Base-by-base conservation (phyloP, 495 filamentous ascomycete genomes). In the Neurospora tetraspora region DNA sequence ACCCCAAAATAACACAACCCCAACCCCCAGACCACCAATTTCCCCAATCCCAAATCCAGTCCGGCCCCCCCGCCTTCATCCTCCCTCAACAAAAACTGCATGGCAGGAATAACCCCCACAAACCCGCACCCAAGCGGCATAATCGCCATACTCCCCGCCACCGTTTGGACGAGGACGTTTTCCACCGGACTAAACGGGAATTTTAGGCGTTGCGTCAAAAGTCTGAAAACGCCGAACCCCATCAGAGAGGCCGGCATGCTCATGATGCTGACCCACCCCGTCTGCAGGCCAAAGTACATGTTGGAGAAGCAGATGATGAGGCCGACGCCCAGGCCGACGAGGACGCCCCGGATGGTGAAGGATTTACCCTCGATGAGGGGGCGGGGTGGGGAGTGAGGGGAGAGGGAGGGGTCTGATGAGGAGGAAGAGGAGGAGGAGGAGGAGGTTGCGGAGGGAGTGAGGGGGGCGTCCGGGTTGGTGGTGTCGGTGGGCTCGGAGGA, bases 111-210 rank as follows among this genome's bases (percentile, higher is more conserved):
- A 31, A 88, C 93, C 5, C 93, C 96, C 10, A 99, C 95, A 78
- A 98, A 98, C 2, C 96, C 96, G 76, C 96, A 97, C 0, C 94
- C 94, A 31, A 99, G 81, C 6, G 96, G 96, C 96, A 98, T 98
- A 5, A 95, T 97, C 0, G 96, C 96, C 79, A 98, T 94, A 31
- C 92, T 91, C 11, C 95, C 94, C 0, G 96, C 96, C 47, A 99
- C 95, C 5, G 94, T 97, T 83, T 98, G 96, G 6, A 99, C 94
- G 38, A 99, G 87, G 9, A 99, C 96, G 80, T 99, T 99, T 82
- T 99, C 96, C 37, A 98, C 93, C 0, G 95, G 94, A 7, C 92
- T 92, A 77, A 98, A 98, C 3, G 94, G 94, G 71, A 90, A 89
- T 39, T 85, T 84, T 5, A 97, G 80, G 70, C 89, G 88, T 2